Evolutionary conservation across 163 green algal genomes (phyloP), one percentile per base, ranked within the genome.

Genomic region (Trebouxiophyceae sp.): DNA sequence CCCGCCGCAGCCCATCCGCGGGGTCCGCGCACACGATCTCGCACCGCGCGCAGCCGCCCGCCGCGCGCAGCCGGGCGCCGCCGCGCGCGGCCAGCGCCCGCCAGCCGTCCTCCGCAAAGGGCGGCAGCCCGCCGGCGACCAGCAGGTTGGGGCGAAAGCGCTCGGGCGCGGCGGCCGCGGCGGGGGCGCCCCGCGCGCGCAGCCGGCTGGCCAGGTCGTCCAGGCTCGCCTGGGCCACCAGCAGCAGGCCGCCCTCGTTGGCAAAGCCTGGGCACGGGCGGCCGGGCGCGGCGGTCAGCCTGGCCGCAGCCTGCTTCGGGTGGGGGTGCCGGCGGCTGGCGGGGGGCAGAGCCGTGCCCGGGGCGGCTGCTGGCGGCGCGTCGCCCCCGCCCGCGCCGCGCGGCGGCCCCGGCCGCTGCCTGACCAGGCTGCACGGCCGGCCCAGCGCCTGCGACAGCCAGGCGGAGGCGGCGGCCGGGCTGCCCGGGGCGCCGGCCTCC

Each of bases 181-280:
- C 33, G 55, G 54, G 33, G 46, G 33, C 46, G 12, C 39, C 50
- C 16, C 26, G 31, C 8, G 7, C 28, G 16, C 20, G 16, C 4
- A 70, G 34, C 2, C 79, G 66, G 0, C 2, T 1, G 8, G 77
- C 69, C 16, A 95, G 66, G 27, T 86, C 77, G 3, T 47, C 63
- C 58, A 95, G 65, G 76, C 88, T 94, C 32, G 77, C 74, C 2
- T 27, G 46, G 50, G 73, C 81, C 22, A 94, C 68, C 62, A 95
- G 54, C 54, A 96, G 74, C 33, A 89, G 84, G 70, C 93, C 85
- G 0, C 73, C 89, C 47, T 96, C 87, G 58, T 96, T 96, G 2
- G 89, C 87, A 78, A 96, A 96, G 28, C 84, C 83, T 59, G 82
- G 66, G 50, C 29, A 34, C n/a, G n/a, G n/a, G n/a, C n/a, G n/a